These are phyloP conservation scores for Fusarium coicis DNA, from an alignment of 2,329 filamentous ascomycete genomes.

Conservation along the genomic window DNA sequence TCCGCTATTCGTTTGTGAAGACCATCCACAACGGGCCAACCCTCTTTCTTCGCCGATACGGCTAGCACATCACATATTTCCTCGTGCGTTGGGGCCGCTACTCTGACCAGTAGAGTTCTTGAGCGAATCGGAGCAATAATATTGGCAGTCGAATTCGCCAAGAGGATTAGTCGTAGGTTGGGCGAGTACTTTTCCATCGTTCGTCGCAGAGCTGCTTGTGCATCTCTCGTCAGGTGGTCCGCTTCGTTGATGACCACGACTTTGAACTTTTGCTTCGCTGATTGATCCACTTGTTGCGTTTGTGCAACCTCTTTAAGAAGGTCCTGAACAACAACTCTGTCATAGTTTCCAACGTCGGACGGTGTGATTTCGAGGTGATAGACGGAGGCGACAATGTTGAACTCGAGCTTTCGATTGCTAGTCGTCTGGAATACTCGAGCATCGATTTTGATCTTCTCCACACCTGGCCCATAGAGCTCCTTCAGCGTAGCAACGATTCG, in stretches of 20 bases:
- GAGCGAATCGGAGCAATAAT: constrained; percentile 99
- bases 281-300: constrained; percentile 97
- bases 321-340: constrained; percentile 95
- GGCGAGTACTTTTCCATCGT: constrained; percentile 99
- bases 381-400: constrained; percentile 97
- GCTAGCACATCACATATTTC: constrained; percentile 86
- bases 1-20: constrained; percentile 87
- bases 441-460: constrained; percentile 99
- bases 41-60: constrained; percentile 78
- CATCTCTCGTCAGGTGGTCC: constrained; percentile 91
- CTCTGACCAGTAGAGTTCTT: constrained; percentile 88
- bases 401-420: constrained; percentile 96
- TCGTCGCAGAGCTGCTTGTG: constrained; percentile 90
- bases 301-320: constrained; percentile 97
- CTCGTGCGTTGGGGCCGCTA: constrained; percentile 85
- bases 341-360: constrained; percentile 95
- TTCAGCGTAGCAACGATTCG: constrained; percentile 95
- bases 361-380: constrained; percentile 99
- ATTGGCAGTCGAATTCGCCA: constrained; percentile 96
- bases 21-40: constrained; percentile 79
- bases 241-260: constrained; percentile 99
- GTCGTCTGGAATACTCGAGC: constrained; percentile 95
- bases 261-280: constrained; percentile 93
- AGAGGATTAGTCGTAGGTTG: constrained; percentile 88
- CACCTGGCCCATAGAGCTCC: constrained; percentile 92